These are phyloP conservation scores for Fraxinus sp. DNA, from an alignment of 305 asterid genomes.

Conservation along the genomic window DNA sequence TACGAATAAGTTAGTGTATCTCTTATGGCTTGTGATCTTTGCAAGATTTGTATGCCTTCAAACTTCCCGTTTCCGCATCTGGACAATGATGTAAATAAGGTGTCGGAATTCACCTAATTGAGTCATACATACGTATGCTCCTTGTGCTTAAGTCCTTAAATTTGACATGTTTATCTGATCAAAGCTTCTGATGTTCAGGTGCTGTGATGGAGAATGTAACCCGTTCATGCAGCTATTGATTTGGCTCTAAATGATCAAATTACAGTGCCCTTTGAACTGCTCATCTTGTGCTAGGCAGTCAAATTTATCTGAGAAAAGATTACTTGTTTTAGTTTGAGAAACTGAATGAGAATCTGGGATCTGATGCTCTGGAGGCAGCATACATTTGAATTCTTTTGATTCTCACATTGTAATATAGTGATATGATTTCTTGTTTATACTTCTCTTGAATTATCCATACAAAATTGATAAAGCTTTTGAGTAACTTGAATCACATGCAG, in stretches of 20 bases:
- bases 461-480: neutral
- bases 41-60: neutral
- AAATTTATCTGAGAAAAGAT: neutral
- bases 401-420: neutral
- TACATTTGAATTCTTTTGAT: constrained; percentile 1
- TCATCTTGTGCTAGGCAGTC: constrained; percentile 9
- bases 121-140: neutral
- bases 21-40: neutral
- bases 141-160: neutral
- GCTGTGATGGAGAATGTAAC: constrained; percentile 17
- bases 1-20: neutral
- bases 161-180: constrained; percentile 16
- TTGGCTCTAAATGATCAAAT: constrained; percentile 14
- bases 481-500: neutral
- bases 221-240: neutral
- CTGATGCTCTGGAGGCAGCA: neutral
- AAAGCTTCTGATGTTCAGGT: constrained; percentile 24
- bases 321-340: constrained; percentile 7
- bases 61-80: neutral
- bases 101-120: neutral
- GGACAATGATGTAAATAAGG: neutral
- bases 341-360: neutral
- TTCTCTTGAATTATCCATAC: neutral
- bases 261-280: constrained; percentile 7
- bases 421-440: constrained; percentile 2